Evolutionary conservation across 805 yeast genomes (phyloP), one percentile per base, ranked within the genome.

Genomic region (Martiniozyma abietophila): DNA sequence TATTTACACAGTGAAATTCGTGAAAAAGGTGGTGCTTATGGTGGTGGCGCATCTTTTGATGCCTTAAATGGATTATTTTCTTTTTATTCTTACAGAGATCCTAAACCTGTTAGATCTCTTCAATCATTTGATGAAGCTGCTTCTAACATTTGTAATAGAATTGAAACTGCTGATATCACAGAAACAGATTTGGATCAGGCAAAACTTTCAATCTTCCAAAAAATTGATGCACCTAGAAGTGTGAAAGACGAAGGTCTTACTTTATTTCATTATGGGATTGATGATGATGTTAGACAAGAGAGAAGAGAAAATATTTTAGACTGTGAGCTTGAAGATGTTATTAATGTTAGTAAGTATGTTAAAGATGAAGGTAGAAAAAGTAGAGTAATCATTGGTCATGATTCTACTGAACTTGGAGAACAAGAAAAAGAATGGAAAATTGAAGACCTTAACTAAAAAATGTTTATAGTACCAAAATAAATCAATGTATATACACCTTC

Each of bases 11-110:
- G 84, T 9, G 95, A 86, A 43, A 76, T 92, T 25, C 72, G 98
- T 45, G 98, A 92, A 52, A 76, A 89, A 49, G 95, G 95, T 38
- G 98, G 98, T 39, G 98, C 98, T 0, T 92, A 92, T 52, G 98
- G 98, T 6, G 97, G 95, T 5, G 98, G 98, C 4, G 81, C 94
- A 4, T 61, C 71, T 6, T 92, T 78, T 54, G 82, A 79, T 52
- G 85, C 89, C 0, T 53, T 83, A 16, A 84, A 81, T 32, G 97
- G 96, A 0, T 48, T 77, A 3, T 74, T 89, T 49, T 71, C 81
- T 22, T 85, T 69, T 59, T 92, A 80, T 59, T 86, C 97, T 0
- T 92, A 89, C 62, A 71, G 98, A 46, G 98, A 92, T 55, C 98
- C 98, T 12, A 79, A 83, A 43, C 84, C 96, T 1, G 51, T 68